phyloP scores from a whole-genome alignment of 2,329 filamentous ascomycete genomes.

The Fusarium anthophilum region DNA sequence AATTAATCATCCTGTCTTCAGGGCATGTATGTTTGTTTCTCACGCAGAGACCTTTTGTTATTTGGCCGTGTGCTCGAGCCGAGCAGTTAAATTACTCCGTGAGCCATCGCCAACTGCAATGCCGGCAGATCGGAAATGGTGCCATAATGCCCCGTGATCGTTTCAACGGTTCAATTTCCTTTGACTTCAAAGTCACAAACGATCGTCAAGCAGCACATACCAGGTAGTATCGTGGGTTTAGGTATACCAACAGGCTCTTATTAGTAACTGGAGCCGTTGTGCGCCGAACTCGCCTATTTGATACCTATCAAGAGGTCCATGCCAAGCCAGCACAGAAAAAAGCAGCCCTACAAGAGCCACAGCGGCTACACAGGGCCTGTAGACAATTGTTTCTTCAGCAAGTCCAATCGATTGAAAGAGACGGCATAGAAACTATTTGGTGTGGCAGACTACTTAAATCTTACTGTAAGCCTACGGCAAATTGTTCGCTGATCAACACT shows the following conservation, averaged over 20 bases:
- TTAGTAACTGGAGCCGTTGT: slow-evolving; percentile 6
- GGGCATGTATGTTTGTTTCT: not conserved
- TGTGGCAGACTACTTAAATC: slow-evolving; percentile 1
- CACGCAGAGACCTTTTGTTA: not conserved
- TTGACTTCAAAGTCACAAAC: slow-evolving; percentile 8
- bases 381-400: not conserved
- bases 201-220: slow-evolving; percentile 15
- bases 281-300: slow-evolving; percentile 33
- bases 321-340: slow-evolving; percentile 11
- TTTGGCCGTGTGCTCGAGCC: not conserved
- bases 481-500: slow-evolving; percentile 2
- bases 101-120: not conserved
- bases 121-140: slow-evolving; percentile 21
- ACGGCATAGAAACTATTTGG: not conserved
- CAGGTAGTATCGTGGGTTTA: slow-evolving; percentile 6
- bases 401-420: not conserved
- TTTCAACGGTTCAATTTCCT: slow-evolving; percentile 25
- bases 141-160: slow-evolving; percentile 28
- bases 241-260: not conserved
- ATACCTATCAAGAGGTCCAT: not conserved
- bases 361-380: slow-evolving; percentile 16
- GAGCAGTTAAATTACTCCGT: not conserved
- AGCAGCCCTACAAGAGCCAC: slow-evolving; percentile 40
- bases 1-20: not conserved
- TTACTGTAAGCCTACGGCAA: not conserved